These are phyloP conservation scores for Trichosanthes cucumerina DNA, from an alignment of 306 rosid species.

Conservation along the genomic window DNA sequence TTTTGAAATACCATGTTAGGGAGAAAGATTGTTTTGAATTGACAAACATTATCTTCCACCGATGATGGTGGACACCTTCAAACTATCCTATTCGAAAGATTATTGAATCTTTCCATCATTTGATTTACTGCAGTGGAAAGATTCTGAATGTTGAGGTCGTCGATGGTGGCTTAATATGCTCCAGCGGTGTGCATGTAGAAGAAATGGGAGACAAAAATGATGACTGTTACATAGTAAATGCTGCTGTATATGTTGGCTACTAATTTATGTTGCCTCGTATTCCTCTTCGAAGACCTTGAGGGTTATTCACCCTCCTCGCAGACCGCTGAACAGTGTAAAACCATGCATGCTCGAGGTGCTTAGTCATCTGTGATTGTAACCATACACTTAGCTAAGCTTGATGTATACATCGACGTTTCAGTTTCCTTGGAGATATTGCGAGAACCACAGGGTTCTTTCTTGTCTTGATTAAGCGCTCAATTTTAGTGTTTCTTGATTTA, in stretches of 20 bases:
- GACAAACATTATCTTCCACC: neutral
- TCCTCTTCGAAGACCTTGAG: neutral
- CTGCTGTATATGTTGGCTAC: constrained; percentile 94
- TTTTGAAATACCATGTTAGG: neutral
- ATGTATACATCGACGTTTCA: neutral
- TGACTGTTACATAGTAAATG: constrained; percentile 88
- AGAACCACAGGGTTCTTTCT: neutral
- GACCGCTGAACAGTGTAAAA: neutral
- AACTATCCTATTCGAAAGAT: neutral
- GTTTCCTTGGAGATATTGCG: neutral
- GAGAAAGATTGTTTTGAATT: neutral
- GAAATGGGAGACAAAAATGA: constrained; percentile 98
- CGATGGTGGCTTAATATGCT: constrained; percentile 93
- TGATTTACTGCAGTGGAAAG: constrained; percentile 55
- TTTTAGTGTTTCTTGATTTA: neutral
- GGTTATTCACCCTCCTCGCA: constrained; percentile 7
- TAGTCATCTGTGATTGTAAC: neutral
- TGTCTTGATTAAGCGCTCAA: neutral
- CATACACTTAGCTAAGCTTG: neutral
- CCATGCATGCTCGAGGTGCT: neutral
- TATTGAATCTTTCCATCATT: neutral
- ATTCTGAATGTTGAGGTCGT: constrained; percentile 73
- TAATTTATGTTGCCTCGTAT: constrained; percentile 24
- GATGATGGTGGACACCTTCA: neutral
- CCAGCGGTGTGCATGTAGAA: constrained; percentile 88